Evolutionary conservation across 2,329 filamentous ascomycete species (phyloP).

Genomic region (Penicillium expansum): DNA sequence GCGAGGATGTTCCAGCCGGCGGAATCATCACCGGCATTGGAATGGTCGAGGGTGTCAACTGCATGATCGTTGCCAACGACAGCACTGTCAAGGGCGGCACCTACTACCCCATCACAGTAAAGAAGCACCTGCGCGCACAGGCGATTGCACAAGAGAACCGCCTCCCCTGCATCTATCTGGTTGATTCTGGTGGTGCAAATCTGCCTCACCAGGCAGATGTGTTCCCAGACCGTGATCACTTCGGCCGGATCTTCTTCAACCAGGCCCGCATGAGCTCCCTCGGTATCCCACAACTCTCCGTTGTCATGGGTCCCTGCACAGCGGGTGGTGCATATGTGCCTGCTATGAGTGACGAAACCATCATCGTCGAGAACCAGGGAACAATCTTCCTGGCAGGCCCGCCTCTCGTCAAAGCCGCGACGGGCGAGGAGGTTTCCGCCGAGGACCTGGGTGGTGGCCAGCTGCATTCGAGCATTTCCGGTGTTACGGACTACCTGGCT

Average conservation of each 20-base stretch:
- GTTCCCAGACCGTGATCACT: conserved; percentile 92
- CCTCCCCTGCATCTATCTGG: conserved; percentile 84
- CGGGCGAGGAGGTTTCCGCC: conserved; percentile 83
- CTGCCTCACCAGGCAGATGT: conserved; percentile 93
- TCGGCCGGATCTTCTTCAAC: conserved; percentile 97
- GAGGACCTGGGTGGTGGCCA: conserved; percentile 89
- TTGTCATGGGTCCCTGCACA: conserved; percentile 97
- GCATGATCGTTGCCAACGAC: conserved; percentile 92
- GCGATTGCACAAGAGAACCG: conserved; percentile 85
- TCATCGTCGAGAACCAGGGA: conserved; percentile 94
- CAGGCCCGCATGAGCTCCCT: conserved; percentile 87
- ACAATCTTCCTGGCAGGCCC: conserved; percentile 96
- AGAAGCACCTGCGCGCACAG: conserved; percentile 93
- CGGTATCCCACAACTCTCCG: conserved; percentile 88
- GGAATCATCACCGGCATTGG: conserved; percentile 93
- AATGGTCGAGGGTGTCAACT: conserved; percentile 83
- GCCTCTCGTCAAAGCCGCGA: conserved; percentile 92
- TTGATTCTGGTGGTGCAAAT: conserved; percentile 93
- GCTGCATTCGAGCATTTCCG: conserved; percentile 85
- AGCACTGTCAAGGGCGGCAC: conserved; percentile 96
- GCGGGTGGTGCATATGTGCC: conserved; percentile 94
- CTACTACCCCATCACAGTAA: conserved; percentile 95
- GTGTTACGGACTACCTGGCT: conserved; percentile 92
- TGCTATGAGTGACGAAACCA: conserved; percentile 95
- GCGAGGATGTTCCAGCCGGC: conserved; percentile 81